Percentiles rank a stretch among this genome's conserved stretches.
These are phyloP conservation scores for Kuraishia molischiana DNA, from an alignment of 805 yeast species.

Conservation along the genomic window DNA sequence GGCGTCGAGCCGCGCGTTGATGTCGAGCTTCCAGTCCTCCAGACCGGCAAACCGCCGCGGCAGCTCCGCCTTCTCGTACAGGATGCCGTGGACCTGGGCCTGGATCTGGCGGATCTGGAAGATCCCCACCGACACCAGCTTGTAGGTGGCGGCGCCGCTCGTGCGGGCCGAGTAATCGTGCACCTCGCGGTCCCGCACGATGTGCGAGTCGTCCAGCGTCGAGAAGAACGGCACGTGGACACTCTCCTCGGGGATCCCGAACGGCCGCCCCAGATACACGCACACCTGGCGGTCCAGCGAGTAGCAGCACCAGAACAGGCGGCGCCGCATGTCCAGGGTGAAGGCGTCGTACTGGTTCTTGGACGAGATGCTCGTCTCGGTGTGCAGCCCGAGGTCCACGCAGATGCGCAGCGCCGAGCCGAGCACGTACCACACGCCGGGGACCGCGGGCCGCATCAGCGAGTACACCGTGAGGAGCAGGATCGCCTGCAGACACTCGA, in stretches of 20 bases:
- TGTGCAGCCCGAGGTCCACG: slow-evolving; percentile 79
- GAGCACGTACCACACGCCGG: slow-evolving; percentile 88
- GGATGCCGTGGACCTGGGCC: slow-evolving; percentile 60
- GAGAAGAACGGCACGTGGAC: slow-evolving; percentile 67
- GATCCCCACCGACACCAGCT: slow-evolving; percentile 56
- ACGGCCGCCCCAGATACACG: slow-evolving; percentile 79
- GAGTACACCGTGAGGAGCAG: slow-evolving; percentile 62
- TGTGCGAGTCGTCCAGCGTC: slow-evolving; percentile 61
- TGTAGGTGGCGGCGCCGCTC: slow-evolving; percentile 49
- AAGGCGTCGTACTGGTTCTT: slow-evolving; percentile 38
- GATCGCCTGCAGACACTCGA: slow-evolving; percentile 68
- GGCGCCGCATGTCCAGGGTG: slow-evolving; percentile 56
- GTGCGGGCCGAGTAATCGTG: slow-evolving; percentile 28
- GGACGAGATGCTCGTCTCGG: slow-evolving; percentile 31
- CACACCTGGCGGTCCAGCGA: slow-evolving; percentile 80
- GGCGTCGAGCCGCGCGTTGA: slow-evolving; percentile 38
- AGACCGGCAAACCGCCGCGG: slow-evolving; percentile 51
- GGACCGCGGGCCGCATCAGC: slow-evolving; percentile 80
- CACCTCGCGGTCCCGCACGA: slow-evolving; percentile 24
- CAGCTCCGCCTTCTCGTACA: slow-evolving; percentile 63
- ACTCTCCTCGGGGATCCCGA: slow-evolving; percentile 78
- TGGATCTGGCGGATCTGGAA: slow-evolving; percentile 66
- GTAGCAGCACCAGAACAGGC: slow-evolving; percentile 86
- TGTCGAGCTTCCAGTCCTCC: slow-evolving; percentile 53
- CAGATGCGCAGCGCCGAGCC: slow-evolving; percentile 75